phyloP scores from a whole-genome alignment of 2,329 filamentous ascomycete species.

The Penicillium sp. region DNA sequence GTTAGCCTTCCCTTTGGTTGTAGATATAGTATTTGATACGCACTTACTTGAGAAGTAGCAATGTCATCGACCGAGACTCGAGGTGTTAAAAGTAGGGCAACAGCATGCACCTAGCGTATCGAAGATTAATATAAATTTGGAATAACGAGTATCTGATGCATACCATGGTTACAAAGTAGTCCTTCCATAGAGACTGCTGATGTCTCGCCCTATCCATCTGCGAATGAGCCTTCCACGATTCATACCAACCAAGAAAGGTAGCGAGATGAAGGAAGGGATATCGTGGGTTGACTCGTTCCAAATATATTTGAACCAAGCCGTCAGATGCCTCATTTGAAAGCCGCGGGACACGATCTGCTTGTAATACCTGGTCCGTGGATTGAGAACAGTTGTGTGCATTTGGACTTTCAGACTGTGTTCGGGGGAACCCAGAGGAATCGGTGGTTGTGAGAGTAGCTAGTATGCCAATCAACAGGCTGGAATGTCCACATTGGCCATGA shows the following conservation, averaged over 20 bases:
- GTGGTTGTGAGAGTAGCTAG: constrained; percentile 9
- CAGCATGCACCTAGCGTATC: constrained; percentile 10
- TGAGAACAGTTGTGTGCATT: not conserved
- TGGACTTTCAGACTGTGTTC: not conserved
- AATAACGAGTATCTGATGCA: not conserved
- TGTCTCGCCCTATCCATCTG: not conserved
- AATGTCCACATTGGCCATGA: constrained; percentile 8
- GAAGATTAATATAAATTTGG: not conserved
- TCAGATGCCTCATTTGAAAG: constrained; percentile 7
- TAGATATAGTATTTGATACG: not conserved
- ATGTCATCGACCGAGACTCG: constrained; percentile 13
- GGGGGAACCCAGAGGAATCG: not conserved
- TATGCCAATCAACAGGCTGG: constrained; percentile 9
- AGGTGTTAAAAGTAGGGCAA: constrained; percentile 14
- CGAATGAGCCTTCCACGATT: constrained; percentile 11
- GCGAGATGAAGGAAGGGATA: constrained; percentile 16
- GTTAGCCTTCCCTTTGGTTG: not conserved
- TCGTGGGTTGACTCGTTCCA: constrained; percentile 18
- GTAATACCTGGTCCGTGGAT: not conserved
- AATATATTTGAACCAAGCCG: constrained; percentile 9
- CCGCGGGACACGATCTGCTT: not conserved
- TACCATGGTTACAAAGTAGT: constrained; percentile 19
- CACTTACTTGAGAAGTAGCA: constrained; percentile 9
- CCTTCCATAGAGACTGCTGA: constrained; percentile 10
- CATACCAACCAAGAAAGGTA: constrained; percentile 14